A percentile compares a stretch with the other conserved stretches of the same genome.
Conservation (phyloP, 2,329 filamentous ascomycete species). For the Colletotrichum salicis region DNA sequence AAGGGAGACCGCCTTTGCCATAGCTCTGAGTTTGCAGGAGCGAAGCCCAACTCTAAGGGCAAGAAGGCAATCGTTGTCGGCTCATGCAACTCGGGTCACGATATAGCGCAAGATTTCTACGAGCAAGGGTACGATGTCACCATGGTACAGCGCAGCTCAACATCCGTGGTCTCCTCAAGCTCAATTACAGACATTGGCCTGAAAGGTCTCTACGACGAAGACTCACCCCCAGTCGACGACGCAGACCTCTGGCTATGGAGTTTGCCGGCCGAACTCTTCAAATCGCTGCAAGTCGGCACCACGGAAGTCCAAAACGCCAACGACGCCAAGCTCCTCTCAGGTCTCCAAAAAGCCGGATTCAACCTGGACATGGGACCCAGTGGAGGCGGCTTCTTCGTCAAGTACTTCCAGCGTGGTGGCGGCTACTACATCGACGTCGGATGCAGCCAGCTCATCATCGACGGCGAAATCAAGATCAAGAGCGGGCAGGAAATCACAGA, state of each 20-base stretch:
- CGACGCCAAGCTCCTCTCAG: constrained; percentile 53
- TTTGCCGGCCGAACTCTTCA: constrained; percentile 68
- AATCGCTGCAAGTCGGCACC: constrained; percentile 64
- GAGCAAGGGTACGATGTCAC: constrained; percentile 76
- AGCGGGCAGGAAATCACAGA: constrained; percentile 66
- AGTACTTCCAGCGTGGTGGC: constrained; percentile 48
- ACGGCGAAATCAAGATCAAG: constrained; percentile 46
- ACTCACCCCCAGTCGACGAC: constrained; percentile 71
- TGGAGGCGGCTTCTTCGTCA: constrained; percentile 55
- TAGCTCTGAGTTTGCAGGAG: constrained; percentile 67
- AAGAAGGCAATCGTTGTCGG: constrained; percentile 75
- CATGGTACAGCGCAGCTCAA: constrained; percentile 75
- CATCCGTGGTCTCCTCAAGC: constrained; percentile 69
- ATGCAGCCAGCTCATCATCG: constrained; percentile 43
- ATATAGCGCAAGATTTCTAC: constrained; percentile 75
- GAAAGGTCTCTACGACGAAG: constrained; percentile 61
- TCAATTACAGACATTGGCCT: constrained; percentile 64
- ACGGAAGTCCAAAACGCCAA: constrained; percentile 46
- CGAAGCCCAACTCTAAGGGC: constrained; percentile 55
- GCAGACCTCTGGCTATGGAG: constrained; percentile 71
- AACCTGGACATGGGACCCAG: constrained; percentile 67
- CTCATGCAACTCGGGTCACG: constrained; percentile 75
- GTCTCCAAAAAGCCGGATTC: constrained; percentile 68
- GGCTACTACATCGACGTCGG: constrained; percentile 43
- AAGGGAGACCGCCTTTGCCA: constrained; percentile 67